Conservation (phyloP, 2,329 filamentous ascomycete genomes). For the Microcera coccophila region DNA sequence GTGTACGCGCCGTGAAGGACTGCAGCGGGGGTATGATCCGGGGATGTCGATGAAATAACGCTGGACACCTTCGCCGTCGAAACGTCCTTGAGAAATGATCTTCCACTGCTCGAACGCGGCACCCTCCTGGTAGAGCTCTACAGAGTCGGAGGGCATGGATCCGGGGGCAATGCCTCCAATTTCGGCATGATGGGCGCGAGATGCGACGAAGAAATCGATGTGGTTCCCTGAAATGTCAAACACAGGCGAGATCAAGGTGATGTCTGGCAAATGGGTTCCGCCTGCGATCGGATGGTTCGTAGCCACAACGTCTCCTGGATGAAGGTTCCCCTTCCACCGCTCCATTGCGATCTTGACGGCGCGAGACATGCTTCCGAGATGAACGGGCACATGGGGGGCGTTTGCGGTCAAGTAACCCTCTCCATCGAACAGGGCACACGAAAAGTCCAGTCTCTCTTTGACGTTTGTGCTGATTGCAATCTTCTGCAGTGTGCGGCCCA, state of each 20-base stretch:
- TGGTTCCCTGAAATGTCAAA: slow-evolving; percentile 17
- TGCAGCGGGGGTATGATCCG: slow-evolving; percentile 27
- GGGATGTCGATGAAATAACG: slow-evolving; percentile 49
- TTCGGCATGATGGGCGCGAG: slow-evolving; percentile 24
- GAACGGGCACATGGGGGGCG: slow-evolving; percentile 70
- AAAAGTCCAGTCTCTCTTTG: slow-evolving; percentile 76
- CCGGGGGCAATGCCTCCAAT: slow-evolving; percentile 60
- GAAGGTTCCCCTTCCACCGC: slow-evolving; percentile 63
- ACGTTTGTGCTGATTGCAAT: slow-evolving; percentile 72
- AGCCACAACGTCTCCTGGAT: slow-evolving; percentile 70
- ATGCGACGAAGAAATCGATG: slow-evolving; percentile 22
- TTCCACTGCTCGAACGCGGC: slow-evolving; percentile 45
- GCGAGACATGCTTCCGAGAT: slow-evolving; percentile 74
- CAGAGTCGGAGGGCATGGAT: slow-evolving; percentile 67
- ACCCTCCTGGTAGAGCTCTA: slow-evolving; percentile 54
- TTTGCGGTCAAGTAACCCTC: slow-evolving; percentile 70
- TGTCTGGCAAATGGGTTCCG: slow-evolving; percentile 1
- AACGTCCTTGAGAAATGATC: slow-evolving; percentile 19
- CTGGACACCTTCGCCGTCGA: slow-evolving; percentile 49
- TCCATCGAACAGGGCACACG: slow-evolving; percentile 69
- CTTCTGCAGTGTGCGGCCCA: slow-evolving; percentile 72
- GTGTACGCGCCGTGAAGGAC: slow-evolving; percentile 63
- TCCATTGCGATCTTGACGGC: slow-evolving; percentile 65
- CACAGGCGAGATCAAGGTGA: slow-evolving; percentile 15
- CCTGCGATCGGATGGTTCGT: slow-evolving; percentile 43